These are phyloP conservation scores for Trichoderma sp. DNA, from an alignment of 2,329 filamentous ascomycete genomes.

Conservation along the genomic window DNA sequence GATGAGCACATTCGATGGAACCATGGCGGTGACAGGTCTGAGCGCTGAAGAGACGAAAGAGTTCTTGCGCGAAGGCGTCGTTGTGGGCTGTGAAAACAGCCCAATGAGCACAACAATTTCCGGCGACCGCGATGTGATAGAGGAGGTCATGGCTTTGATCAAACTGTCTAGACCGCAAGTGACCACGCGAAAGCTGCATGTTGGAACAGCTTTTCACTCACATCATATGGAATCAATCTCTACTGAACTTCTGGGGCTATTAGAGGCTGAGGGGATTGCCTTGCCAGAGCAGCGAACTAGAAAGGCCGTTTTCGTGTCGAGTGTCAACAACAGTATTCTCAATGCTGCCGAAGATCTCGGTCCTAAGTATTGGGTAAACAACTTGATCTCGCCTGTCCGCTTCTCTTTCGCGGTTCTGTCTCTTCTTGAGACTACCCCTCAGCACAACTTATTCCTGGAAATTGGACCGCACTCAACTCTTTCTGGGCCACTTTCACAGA, in stretches of 20 bases:
- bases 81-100: slow-evolving; percentile 37
- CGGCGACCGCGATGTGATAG: slow-evolving; percentile 31
- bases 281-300: background rate
- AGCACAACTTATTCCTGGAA: slow-evolving; percentile 24
- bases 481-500: slow-evolving; percentile 23
- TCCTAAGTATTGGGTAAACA: slow-evolving; percentile 29
- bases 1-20: slow-evolving; percentile 21
- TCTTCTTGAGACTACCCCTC: background rate
- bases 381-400: slow-evolving; percentile 29
- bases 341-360: background rate
- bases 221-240: slow-evolving; percentile 31
- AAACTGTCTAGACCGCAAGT: slow-evolving; percentile 12
- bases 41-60: background rate
- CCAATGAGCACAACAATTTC: slow-evolving; percentile 34
- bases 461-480: slow-evolving; percentile 27
- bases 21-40: slow-evolving; percentile 34
- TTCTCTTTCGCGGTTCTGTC: slow-evolving; percentile 20
- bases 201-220: slow-evolving; percentile 30
- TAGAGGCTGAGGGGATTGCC: background rate
- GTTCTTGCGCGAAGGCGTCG: slow-evolving; percentile 18
- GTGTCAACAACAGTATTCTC: background rate
- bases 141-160: slow-evolving; percentile 21
- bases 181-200: slow-evolving; percentile 23
- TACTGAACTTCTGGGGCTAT: background rate
- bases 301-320: background rate